Conservation (phyloP, 176 grass and related monocot genomes). For the Leersia perrieri region DNA sequence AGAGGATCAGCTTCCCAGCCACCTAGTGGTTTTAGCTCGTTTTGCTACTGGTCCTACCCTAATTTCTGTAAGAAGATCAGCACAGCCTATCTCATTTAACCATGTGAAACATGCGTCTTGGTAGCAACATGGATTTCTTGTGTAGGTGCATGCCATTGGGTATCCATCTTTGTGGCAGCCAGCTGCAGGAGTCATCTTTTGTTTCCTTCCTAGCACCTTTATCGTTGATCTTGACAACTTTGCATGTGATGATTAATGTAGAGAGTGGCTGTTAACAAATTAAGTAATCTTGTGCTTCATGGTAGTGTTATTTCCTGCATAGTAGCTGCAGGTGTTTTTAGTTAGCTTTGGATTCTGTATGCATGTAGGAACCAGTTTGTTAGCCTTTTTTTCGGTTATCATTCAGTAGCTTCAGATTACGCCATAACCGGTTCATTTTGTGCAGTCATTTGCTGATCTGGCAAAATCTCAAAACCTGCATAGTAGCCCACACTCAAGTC, state of each 20-base stretch:
- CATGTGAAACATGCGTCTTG: background rate
- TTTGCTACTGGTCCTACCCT: background rate
- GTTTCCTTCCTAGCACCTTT: background rate
- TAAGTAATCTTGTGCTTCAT: too few species aligned
- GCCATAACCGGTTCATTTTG: too few species aligned
- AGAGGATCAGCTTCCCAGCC: background rate
- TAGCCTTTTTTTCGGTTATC: too few species aligned
- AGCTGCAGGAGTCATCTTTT: background rate
- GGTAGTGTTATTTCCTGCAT: too few species aligned
- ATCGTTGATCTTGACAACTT: background rate
- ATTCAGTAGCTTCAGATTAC: too few species aligned
- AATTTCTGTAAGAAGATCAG: background rate
- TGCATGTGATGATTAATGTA: background rate
- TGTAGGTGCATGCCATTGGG: constrained; percentile 18
- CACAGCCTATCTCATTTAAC: background rate
- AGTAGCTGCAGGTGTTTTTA: too few species aligned
- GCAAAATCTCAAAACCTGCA: too few species aligned
- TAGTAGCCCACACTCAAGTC: too few species aligned
- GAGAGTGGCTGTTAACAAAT: too few species aligned
- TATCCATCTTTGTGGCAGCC: background rate
- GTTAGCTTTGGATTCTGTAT: too few species aligned
- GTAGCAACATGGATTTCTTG: background rate
- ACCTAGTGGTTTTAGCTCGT: background rate
- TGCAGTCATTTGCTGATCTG: too few species aligned
- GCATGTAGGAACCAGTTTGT: too few species aligned